Conservation (phyloP, 306 rosid genomes). For the Hippophae gyantsensis region DNA sequence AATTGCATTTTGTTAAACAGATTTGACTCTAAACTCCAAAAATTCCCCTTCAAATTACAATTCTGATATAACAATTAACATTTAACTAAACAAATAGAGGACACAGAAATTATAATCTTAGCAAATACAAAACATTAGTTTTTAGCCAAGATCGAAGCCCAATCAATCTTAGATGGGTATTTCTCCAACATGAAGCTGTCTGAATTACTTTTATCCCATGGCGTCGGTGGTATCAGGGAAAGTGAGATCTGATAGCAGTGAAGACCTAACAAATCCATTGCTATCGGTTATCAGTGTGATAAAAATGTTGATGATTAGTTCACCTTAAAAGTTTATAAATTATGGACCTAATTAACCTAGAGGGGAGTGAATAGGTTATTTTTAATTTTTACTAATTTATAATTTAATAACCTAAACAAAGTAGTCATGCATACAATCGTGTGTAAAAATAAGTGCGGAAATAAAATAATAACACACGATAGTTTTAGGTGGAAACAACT, state of each 20-base stretch:
- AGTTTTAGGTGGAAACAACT: too few relatives aligned
- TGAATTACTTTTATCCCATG: conserved; percentile 43
- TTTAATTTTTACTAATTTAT: too few relatives aligned
- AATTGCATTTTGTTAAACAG: conserved; percentile 38
- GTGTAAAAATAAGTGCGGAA: too few relatives aligned
- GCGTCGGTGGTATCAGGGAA: conserved; percentile 47
- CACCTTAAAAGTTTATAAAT: too few relatives aligned
- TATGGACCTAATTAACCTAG: too few relatives aligned
- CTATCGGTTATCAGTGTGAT: conserved; percentile 30
- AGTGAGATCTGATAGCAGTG: conserved; percentile 73
- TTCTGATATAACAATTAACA: not conserved
- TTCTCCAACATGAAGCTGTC: conserved; percentile 46
- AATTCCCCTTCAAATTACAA: conserved; percentile 3
- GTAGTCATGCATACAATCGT: too few relatives aligned
- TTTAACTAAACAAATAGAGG: conserved; percentile 1
- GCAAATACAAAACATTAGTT: not conserved
- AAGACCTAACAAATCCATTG: conserved; percentile 62
- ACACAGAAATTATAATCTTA: not conserved
- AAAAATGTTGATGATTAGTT: conserved; percentile 33
- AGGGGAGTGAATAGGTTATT: too few relatives aligned
- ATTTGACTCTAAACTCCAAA: not conserved
- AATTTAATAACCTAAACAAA: too few relatives aligned
- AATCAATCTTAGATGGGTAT: conserved; percentile 90
- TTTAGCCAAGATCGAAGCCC: conserved; percentile 56
- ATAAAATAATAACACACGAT: too few relatives aligned